phyloP scores from a whole-genome alignment of 352 stramenopile species.

The Globisporangium paroecandrum region DNA sequence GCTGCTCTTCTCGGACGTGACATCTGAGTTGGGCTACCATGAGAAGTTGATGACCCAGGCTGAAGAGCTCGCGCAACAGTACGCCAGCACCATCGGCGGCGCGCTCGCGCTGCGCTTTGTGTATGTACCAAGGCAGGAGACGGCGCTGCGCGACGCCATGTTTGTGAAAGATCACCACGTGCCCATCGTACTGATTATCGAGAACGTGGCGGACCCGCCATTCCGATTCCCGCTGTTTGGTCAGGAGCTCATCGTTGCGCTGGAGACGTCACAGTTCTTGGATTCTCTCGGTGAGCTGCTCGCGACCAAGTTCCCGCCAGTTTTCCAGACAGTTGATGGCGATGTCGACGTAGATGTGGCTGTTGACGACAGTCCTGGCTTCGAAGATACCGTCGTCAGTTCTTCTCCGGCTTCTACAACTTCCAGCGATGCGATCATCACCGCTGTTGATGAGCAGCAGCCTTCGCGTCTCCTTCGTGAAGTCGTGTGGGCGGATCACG shows the following conservation, averaged over 20 bases:
- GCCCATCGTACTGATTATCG: slow-evolving; percentile 26
- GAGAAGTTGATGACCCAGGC: slow-evolving; percentile 8
- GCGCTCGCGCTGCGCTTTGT: slow-evolving; percentile 29
- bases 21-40: slow-evolving; percentile 14
- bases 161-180: slow-evolving; percentile 27
- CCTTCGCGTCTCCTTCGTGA: slow-evolving; percentile 5
- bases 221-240: slow-evolving; percentile 16
- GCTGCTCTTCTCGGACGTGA: slow-evolving; percentile 32
- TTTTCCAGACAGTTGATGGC: slow-evolving; percentile 1
- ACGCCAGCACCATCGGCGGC: slow-evolving; percentile 6
- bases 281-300: slow-evolving; percentile 9
- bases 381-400: neutral
- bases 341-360: neutral
- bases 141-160: slow-evolving; percentile 23
- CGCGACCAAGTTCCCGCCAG: neutral
- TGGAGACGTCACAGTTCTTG: slow-evolving; percentile 10
- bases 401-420: neutral
- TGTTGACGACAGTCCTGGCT: neutral
- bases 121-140: slow-evolving; percentile 22
- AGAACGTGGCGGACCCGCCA: slow-evolving; percentile 19
- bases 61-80: slow-evolving; percentile 17
- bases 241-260: slow-evolving; percentile 7
- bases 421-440: neutral
- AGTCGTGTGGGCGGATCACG: neutral
- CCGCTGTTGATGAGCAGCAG: neutral